A percentile compares a stretch with the other conserved stretches of the same genome.
These are phyloP conservation scores for Corchorus olitorius DNA, from an alignment of 345 rosid genomes.

Conservation along the genomic window DNA sequence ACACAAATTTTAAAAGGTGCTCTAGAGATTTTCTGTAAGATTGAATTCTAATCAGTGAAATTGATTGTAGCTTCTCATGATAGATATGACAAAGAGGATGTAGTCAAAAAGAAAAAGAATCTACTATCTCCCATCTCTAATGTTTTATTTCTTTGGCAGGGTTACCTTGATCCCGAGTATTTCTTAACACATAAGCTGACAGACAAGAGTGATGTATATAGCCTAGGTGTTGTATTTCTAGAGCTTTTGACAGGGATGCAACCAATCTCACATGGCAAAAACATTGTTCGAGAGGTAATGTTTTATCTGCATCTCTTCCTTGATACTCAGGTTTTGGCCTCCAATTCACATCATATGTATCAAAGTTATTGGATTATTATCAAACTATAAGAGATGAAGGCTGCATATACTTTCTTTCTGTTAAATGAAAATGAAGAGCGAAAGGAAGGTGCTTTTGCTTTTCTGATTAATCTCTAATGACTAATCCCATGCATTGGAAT, in stretches of 20 bases:
- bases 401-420: neutral
- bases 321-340: neutral
- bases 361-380: neutral
- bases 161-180: conserved; percentile 96
- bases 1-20: neutral
- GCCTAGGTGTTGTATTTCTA: conserved; percentile 89
- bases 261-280: conserved; percentile 90
- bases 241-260: conserved; percentile 96
- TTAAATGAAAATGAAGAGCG: neutral
- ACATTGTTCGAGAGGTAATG: conserved; percentile 90
- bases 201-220: conserved; percentile 95
- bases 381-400: neutral
- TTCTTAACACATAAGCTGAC: conserved; percentile 91
- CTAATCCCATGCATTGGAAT: neutral
- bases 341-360: neutral
- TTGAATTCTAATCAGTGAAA: neutral
- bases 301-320: conserved; percentile 7
- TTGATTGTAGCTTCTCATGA: neutral
- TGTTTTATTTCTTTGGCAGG: conserved; percentile 49
- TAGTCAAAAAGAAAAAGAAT: neutral
- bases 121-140: conserved; percentile 2
- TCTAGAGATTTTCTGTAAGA: neutral
- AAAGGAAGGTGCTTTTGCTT: neutral
- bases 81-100: neutral
- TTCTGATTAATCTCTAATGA: neutral